Evolutionary conservation across 2,329 filamentous ascomycete genomes (phyloP), one percentile per base, ranked within the genome.

Genomic region (Alternaria arbusti): DNA sequence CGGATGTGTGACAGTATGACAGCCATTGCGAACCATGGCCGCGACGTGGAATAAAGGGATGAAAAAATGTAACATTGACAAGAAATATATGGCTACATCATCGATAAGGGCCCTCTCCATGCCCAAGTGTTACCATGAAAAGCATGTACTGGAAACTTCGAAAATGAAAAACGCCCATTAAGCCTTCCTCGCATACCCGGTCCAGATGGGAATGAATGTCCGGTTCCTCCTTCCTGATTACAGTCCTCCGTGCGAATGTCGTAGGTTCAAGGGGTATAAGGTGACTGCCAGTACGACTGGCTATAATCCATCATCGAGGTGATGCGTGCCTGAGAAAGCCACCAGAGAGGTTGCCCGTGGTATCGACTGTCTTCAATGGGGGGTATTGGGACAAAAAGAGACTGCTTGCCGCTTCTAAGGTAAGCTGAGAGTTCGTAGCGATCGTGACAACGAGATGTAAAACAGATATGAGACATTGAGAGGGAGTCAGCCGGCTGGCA

Each of bases 181-280:
- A 54, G 54, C 61, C 50, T 20, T 23, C 46, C n/a, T 30, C 20
- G 30, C 52, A 25, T 50, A 22, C 50, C 44, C 11, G 12, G 23
- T 44, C 49, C 50, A 47, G 32, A 12, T 22, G 47, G 36, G 64
- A 73, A 55, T 36, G 64, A 72, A 58, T 68, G 70, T 72, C 68
- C 70, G 58, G 36, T 26, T 59, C 49, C 64, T 25, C 63, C 55
- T 45, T 50, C 59, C 60, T 44, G 43, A 73, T 72, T 73, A 73
- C 64, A 30, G 28, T 66, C 63, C 65, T 63, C 61, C 64, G 47
- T 65, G 30, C 49, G 20, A n/a, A 40, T 66, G 54, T 52, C 46
- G 28, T 30, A 54, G 67, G 52, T 56, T 25, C 40, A 61, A 50
- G 49, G 23, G 47, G 49, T 58, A 54, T 50, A 65, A 43, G 51